Base-by-base conservation (phyloP, 1,139 yeast genomes). In the Diutina pseudorugosa region DNA sequence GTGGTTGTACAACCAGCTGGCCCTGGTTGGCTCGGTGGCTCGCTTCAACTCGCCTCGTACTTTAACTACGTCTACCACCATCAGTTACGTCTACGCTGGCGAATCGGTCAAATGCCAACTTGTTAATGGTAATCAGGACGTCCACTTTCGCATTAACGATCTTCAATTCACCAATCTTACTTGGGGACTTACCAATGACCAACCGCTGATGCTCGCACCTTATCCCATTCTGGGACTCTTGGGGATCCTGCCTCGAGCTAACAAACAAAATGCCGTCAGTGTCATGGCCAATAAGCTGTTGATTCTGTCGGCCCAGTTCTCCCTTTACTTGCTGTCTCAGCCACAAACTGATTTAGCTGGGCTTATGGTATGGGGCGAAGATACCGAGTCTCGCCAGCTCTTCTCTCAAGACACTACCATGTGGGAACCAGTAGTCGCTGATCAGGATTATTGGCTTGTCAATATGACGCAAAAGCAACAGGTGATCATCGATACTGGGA, bases 401-500 rank as follows among this genome's bases (percentile, higher is more conserved):
- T 45, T 45, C 18, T 14, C 49, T 12, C 25, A 27, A 11, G n/a
- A n/a, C 3, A 8, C 19, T 2, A 16, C 16, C 4, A n/a, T 23
- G 16, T 45, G 49, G 49, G 21, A 45, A 16, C 30, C 36, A 9
- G 19, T 45, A 2, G 21, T 5, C 4, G 6, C 23, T 25, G 19
- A n/a, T 12, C 49, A 27, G 49, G 49, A 45, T 8, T 45, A 27
- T 12, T 45, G 49, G 49, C 14, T 45, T 3, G 14, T 45, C 11
- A 27, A 27, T 11, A 14, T 44, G 19, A 21, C 27, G 9, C 20
- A 23, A 7, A 16, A n/a, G 25, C 69, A 82, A 62, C 61, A 67
- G 3, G 83, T 80, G 4, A 71, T 82, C 47, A 68, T 83, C 27
- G 90, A 83, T 60, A 79, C 86, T 12, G 89, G 88, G 18, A 82